Percentiles rank a stretch among this genome's conserved stretches.
These are phyloP conservation scores for Priceomyces haplophilus DNA, from an alignment of 805 yeast species.

Conservation along the genomic window DNA sequence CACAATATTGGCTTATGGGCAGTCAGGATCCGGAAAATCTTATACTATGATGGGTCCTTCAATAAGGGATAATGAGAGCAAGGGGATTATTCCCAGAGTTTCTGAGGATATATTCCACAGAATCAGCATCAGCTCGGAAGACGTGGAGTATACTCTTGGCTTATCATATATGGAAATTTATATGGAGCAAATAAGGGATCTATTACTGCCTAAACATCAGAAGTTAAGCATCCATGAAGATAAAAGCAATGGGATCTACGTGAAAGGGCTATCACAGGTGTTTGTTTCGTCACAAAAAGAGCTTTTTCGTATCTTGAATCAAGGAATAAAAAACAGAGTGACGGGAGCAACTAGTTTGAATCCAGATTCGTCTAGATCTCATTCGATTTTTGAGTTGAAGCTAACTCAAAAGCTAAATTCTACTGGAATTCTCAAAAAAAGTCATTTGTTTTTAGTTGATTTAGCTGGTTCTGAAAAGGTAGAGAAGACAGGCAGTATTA, in stretches of 20 bases:
- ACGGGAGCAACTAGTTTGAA: conserved; percentile 68
- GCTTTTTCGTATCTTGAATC: conserved; percentile 52
- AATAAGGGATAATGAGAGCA: conserved; percentile 23
- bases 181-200: conserved; percentile 72
- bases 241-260: conserved; percentile 60
- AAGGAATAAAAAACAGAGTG: conserved; percentile 56
- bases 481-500: conserved; percentile 70
- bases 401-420: conserved; percentile 56
- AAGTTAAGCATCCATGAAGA: conserved; percentile 59
- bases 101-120: conserved; percentile 60
- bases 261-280: conserved; percentile 63
- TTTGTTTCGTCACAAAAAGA: conserved; percentile 60
- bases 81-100: conserved; percentile 73
- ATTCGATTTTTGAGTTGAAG: conserved; percentile 70
- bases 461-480: conserved; percentile 86
- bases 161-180: conserved; percentile 80
- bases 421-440: conserved; percentile 57
- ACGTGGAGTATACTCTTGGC: conserved; percentile 61
- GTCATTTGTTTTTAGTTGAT: conserved; percentile 73
- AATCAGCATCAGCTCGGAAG: conserved; percentile 43
- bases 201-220: conserved; percentile 35
- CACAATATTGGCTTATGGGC: conserved; percentile 76
- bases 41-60: conserved; percentile 72
- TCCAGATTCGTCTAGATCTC: conserved; percentile 72
- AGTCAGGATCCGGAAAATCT: conserved; percentile 75